phyloP scores from a whole-genome alignment of 345 rosid genomes.

The Euphorbia peplus region DNA sequence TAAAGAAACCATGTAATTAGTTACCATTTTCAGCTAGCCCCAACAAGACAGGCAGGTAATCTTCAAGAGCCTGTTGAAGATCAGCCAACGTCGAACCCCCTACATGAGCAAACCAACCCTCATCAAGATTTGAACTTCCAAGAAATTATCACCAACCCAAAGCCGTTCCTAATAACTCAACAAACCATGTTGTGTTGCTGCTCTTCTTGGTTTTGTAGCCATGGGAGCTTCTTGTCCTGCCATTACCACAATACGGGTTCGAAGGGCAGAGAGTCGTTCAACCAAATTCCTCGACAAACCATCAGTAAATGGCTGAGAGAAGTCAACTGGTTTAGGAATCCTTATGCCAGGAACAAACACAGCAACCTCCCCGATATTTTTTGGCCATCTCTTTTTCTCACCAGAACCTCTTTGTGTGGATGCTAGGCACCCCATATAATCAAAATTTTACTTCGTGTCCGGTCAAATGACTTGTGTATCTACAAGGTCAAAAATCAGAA shows the following conservation, averaged over 20 bases:
- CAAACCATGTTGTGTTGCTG: conserved; percentile 91
- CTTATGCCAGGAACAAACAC: conserved; percentile 93
- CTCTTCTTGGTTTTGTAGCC: conserved; percentile 79
- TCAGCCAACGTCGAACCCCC: conserved; percentile 91
- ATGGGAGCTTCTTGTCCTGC: conserved; percentile 97
- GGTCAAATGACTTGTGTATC: not conserved
- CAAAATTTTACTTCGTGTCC: conserved; percentile 7
- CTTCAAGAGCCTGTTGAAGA: conserved; percentile 96
- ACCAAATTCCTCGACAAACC: conserved; percentile 62
- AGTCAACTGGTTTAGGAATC: conserved; percentile 81
- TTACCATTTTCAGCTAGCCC: conserved; percentile 72
- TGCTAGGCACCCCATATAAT: conserved; percentile 84
- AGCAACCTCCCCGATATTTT: conserved; percentile 79
- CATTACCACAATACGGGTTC: conserved; percentile 95
- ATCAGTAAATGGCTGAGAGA: conserved; percentile 64
- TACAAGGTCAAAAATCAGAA: conserved; percentile 15
- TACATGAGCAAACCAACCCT: conserved; percentile 27
- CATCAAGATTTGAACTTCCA: not conserved
- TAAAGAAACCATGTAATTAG: not conserved
- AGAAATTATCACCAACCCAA: not conserved
- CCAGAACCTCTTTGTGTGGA: conserved; percentile 73
- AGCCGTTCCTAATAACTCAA: conserved; percentile 10
- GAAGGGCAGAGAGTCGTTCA: conserved; percentile 74
- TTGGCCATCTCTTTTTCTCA: conserved; percentile 73
- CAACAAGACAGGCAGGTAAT: conserved; percentile 88